Evolutionary conservation across 192 early-diverging fungal genomes (phyloP).

Genomic region (Lobosporangium transversale): DNA sequence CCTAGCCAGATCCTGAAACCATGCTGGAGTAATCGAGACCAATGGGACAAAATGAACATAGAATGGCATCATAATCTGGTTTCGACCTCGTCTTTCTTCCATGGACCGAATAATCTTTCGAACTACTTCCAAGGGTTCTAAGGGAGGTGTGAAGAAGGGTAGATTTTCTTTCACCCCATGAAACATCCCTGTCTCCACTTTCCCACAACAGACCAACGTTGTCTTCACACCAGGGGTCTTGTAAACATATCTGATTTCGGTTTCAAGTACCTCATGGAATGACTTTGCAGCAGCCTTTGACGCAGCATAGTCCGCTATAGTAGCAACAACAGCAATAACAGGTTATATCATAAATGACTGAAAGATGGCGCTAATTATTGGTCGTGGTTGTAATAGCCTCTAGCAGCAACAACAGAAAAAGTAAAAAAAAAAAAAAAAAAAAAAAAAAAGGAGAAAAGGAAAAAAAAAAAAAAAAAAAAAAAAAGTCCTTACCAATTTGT

Average conservation of each 20-base stretch:
- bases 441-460: too few species aligned
- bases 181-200: slow-evolving; percentile 81
- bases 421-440: too few species aligned
- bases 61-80: slow-evolving; percentile 58
- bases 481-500: slow-evolving; percentile 17
- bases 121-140: slow-evolving; percentile 69
- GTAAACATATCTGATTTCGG: slow-evolving; percentile 74
- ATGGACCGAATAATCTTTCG: slow-evolving; percentile 67
- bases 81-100: slow-evolving; percentile 54
- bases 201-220: slow-evolving; percentile 76
- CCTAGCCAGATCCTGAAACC: slow-evolving; percentile 45
- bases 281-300: slow-evolving; percentile 80
- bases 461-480: background rate
- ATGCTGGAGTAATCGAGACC: slow-evolving; percentile 45
- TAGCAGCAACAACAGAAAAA: too few species aligned
- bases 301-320: slow-evolving; percentile 76
- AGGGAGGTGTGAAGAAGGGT: slow-evolving; percentile 71
- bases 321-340: too few species aligned
- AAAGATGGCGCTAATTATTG: background rate
- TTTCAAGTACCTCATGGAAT: slow-evolving; percentile 79
- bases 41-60: slow-evolving; percentile 53
- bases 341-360: background rate
- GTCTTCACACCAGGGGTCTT: slow-evolving; percentile 70
- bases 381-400: too few species aligned
- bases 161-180: slow-evolving; percentile 61